phyloP scores from a whole-genome alignment of 768 basidiomycete genomes.

The Dentipellis sp. region DNA sequence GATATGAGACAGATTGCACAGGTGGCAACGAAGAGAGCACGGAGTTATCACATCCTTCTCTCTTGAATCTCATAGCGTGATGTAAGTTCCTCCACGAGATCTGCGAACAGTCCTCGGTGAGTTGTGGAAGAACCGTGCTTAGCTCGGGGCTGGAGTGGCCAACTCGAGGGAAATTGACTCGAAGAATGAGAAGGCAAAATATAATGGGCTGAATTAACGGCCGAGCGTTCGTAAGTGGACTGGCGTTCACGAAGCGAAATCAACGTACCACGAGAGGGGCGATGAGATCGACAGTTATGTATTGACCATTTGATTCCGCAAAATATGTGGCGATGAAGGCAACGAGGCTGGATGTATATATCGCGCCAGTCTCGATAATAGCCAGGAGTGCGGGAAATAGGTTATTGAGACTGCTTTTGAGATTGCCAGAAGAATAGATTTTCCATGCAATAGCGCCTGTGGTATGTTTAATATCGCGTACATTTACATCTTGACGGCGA shows the following conservation, averaged over 20 bases:
- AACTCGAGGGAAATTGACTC: background rate
- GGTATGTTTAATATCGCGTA: background rate
- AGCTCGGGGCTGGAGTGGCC: background rate
- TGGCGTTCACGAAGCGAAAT: background rate
- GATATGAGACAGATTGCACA: too few relatives aligned
- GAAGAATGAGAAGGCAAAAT: background rate
- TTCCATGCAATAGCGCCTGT: background rate
- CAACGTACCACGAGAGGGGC: background rate
- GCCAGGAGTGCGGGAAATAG: background rate
- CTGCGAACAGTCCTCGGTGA: background rate
- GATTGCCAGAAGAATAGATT: background rate
- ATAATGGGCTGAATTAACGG: background rate
- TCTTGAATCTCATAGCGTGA: background rate
- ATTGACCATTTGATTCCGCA: background rate
- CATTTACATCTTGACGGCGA: background rate
- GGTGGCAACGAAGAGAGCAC: too few relatives aligned
- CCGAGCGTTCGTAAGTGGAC: background rate
- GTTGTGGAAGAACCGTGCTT: background rate
- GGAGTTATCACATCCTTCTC: too few relatives aligned
- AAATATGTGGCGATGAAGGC: background rate
- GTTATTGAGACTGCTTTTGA: background rate
- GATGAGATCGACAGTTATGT: background rate
- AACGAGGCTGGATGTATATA: background rate
- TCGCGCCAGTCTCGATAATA: background rate
- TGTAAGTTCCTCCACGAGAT: background rate